These are phyloP conservation scores for Candida michaelii DNA, from an alignment of 805 yeast genomes.

Conservation along the genomic window DNA sequence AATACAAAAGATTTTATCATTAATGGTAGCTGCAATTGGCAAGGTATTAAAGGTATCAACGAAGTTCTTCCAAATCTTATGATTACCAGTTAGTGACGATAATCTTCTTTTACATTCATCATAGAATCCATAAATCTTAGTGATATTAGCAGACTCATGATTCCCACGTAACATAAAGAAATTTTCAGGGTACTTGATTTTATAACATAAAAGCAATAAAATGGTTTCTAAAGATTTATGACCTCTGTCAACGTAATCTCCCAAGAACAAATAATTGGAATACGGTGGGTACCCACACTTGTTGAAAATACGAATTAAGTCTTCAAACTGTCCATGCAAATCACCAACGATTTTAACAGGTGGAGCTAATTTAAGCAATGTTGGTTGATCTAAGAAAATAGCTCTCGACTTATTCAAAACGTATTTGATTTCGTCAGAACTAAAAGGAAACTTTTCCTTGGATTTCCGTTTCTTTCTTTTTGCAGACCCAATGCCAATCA, in stretches of 20 bases:
- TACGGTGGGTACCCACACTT: slow-evolving; percentile 61
- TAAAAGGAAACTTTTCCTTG: slow-evolving; percentile 50
- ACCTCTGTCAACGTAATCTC: slow-evolving; percentile 63
- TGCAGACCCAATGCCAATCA: slow-evolving; percentile 52
- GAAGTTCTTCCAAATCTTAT: slow-evolving; percentile 50
- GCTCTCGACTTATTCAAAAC: slow-evolving; percentile 60
- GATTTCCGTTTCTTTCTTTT: slow-evolving; percentile 18
- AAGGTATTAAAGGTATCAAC: slow-evolving; percentile 58
- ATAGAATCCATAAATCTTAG: slow-evolving; percentile 59
- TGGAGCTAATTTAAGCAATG: slow-evolving; percentile 63
- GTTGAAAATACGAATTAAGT: slow-evolving; percentile 53
- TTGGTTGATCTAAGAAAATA: slow-evolving; percentile 63
- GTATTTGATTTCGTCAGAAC: slow-evolving; percentile 53
- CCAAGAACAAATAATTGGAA: slow-evolving; percentile 54
- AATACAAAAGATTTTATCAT: slow-evolving; percentile 57
- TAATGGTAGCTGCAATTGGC: slow-evolving; percentile 62
- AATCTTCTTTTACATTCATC: slow-evolving; percentile 61
- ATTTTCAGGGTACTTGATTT: slow-evolving; percentile 59
- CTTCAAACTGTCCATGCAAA: slow-evolving; percentile 68
- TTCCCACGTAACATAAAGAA: slow-evolving; percentile 61
- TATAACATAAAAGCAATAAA: slow-evolving; percentile 49
- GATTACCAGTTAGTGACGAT: slow-evolving; percentile 26
- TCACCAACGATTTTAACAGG: slow-evolving; percentile 86
- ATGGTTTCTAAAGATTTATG: slow-evolving; percentile 58
- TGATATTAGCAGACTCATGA: slow-evolving; percentile 59